phyloP scores from a whole-genome alignment of 2,329 filamentous ascomycete genomes.

The Alternaria sp. region DNA sequence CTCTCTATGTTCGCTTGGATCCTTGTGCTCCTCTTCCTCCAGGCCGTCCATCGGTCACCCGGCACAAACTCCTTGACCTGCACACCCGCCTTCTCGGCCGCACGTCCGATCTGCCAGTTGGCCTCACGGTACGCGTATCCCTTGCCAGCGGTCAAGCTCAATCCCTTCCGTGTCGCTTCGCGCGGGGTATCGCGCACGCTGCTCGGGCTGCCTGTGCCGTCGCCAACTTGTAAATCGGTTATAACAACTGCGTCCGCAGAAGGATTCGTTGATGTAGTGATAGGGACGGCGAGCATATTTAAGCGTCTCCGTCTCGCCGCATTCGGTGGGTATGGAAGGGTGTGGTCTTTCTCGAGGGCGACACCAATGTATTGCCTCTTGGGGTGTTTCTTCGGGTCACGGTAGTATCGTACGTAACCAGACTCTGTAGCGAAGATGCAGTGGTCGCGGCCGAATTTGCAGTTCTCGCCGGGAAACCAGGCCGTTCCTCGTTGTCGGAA shows the following conservation, averaged over 20 bases:
- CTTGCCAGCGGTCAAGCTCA: constrained; percentile 45
- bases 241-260: constrained; percentile 32
- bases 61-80: constrained; percentile 62
- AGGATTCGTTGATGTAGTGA: not conserved
- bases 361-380: constrained; percentile 95
- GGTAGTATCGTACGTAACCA: constrained; percentile 97
- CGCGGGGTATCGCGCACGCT: constrained; percentile 32
- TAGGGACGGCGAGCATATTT: constrained; percentile 67
- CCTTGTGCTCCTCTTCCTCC: constrained; percentile 64
- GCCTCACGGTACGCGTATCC: constrained; percentile 70
- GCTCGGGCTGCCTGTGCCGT: constrained; percentile 14
- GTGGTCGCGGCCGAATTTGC: constrained; percentile 92
- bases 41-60: constrained; percentile 68
- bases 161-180: constrained; percentile 41
- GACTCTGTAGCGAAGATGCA: constrained; percentile 86
- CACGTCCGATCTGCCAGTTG: constrained; percentile 72
- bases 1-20: constrained; percentile 60
- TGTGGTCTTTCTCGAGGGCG: constrained; percentile 80
- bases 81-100: constrained; percentile 65
- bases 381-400: constrained; percentile 80
- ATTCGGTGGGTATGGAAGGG: constrained; percentile 76
- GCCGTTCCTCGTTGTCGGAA: constrained; percentile 94
- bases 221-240: constrained; percentile 16
- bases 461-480: constrained; percentile 96
- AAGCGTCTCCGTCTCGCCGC: constrained; percentile 76